Base-by-base conservation (phyloP, 257 asterid genomes). In the Lithospermum erythrorhizon region DNA sequence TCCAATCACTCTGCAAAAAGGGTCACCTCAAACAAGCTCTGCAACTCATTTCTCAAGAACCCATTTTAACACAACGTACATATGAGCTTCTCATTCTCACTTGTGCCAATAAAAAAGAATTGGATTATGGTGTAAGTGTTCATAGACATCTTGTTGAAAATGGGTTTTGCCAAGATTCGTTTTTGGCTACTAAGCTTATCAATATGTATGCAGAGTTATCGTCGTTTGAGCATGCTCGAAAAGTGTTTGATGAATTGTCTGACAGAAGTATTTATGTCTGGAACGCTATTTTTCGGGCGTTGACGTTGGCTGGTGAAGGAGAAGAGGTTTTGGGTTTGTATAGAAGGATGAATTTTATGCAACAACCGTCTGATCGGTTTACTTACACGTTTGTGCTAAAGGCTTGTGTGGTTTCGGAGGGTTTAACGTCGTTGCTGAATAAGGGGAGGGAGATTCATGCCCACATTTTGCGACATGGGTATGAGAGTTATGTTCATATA, bases 111-210 rank as follows among this genome's bases (percentile, higher is more conserved):
- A 60, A 74, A 0, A 67, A 59, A 37, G 69, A 81, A 22, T 68
- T 85, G 9, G 14, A 84, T 13, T 81, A 83, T 24, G 97, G 89
- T 30, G 57, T 74, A 21, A 58, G 66, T 1, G 83, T 87, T 69
- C 96, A 90, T 71, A 35, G 57, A 13, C 70, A 56, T 68, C 83
- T 90, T 15, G 32, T 65, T 6, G 82, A 83, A 6, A 74, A 85
- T 82, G 95, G 98, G 61, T 87, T 77, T 51, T 81, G 70, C 52
- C 78, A 85, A 65, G 98, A 87, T 61, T 76, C 95, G 1, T 90
- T 85, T 68, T 68, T 90, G 84, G 96, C 95, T 47, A 90, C 98
- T 6, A 90, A 90, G 76, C 96, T 90, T 59, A 83, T 90, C 29
- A 76, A 79, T 57, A 70, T 78, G 91, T 90, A 75, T 54, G 74